These are phyloP conservation scores for Sporothrix euskadiensis DNA, from an alignment of 2,329 filamentous ascomycete genomes.

Conservation along the genomic window DNA sequence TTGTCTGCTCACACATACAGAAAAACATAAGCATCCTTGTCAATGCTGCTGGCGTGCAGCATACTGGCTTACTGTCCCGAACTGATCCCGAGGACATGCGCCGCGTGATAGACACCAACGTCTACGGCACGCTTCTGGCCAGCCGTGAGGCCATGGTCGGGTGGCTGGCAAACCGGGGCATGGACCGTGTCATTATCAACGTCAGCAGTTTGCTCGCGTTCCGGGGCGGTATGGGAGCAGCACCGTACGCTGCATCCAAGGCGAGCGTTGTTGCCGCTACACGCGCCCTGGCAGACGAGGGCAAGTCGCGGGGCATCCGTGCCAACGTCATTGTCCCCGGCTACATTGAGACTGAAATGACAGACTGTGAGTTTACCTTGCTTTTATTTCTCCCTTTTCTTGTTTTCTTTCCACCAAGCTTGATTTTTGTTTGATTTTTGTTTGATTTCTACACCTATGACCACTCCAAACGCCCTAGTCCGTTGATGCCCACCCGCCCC, in stretches of 20 bases:
- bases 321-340: slow-evolving; percentile 82
- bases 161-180: slow-evolving; percentile 26
- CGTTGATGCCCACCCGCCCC: not conserved
- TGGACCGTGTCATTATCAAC: slow-evolving; percentile 70
- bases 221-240: slow-evolving; percentile 66
- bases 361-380: slow-evolving; percentile 57
- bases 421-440: not conserved
- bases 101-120: slow-evolving; percentile 67
- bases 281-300: slow-evolving; percentile 63
- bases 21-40: slow-evolving; percentile 58
- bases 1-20: not conserved
- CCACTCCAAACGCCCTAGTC: not conserved
- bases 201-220: slow-evolving; percentile 73
- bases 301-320: slow-evolving; percentile 62
- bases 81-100: slow-evolving; percentile 54
- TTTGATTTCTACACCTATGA: not conserved
- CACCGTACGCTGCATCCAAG: slow-evolving; percentile 77
- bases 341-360: slow-evolving; percentile 82
- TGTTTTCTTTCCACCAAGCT: not conserved
- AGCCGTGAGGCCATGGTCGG: slow-evolving; percentile 51
- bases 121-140: slow-evolving; percentile 64
- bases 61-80: slow-evolving; percentile 63
- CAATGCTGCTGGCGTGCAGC: slow-evolving; percentile 76
- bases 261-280: slow-evolving; percentile 75
- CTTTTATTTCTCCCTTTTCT: not conserved